Evolutionary conservation across 1,139 yeast genomes (phyloP).

Genomic region (Hemisphaericaspora xylofermentans): DNA sequence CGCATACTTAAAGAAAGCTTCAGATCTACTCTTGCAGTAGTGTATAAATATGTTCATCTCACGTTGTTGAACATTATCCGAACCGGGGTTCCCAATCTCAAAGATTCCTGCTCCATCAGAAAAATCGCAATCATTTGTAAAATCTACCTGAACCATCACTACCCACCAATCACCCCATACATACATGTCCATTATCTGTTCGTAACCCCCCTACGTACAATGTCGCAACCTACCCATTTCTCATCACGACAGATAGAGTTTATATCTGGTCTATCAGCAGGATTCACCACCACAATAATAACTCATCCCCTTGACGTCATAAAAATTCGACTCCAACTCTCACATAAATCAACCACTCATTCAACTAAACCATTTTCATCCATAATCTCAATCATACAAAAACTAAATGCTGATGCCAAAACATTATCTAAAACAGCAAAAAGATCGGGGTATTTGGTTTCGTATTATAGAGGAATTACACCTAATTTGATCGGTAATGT

Average conservation of each 20-base stretch:
- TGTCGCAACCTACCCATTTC: not conserved
- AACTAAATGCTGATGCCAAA: conserved; percentile 19
- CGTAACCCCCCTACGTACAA: not conserved
- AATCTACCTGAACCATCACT: no score
- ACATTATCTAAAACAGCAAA: not conserved
- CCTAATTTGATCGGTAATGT: conserved; percentile 85
- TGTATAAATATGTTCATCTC: no score
- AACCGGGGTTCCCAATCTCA: no score
- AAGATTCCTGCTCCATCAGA: no score
- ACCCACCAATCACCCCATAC: not conserved
- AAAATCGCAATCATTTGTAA: no score
- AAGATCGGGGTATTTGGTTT: conserved; percentile 10
- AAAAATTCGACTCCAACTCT: conserved; percentile 73
- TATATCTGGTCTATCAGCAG: conserved; percentile 80
- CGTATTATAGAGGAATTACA: conserved; percentile 70
- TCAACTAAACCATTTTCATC: conserved; percentile 13
- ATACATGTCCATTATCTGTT: no score
- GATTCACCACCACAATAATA: conserved; percentile 71
- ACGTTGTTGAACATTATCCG: no score
- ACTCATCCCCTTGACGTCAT: conserved; percentile 89
- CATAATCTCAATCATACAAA: conserved; percentile 17
- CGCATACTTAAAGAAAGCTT: no score
- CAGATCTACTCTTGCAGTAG: no score
- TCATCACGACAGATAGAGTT: conserved; percentile 40
- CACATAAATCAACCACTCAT: conserved; percentile 11